phyloP scores from a whole-genome alignment of 1,284 basidiomycete genomes.

The Cryptococcus jaspeensis region DNA sequence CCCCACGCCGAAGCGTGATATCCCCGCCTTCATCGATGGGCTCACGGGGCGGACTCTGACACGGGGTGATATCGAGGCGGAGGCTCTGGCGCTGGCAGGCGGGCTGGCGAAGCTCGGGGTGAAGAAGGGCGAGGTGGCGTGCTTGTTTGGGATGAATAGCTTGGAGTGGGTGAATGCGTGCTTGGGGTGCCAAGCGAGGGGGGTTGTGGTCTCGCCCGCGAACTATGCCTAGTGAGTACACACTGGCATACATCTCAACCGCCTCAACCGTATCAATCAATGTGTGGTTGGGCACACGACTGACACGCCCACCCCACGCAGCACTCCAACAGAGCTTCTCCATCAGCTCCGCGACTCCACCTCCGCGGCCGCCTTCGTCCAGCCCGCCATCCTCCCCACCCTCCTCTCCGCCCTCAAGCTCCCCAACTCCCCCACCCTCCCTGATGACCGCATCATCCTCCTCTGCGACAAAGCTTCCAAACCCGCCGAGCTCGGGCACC shows the following conservation, averaged over 20 bases:
- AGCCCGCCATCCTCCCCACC: slow-evolving; percentile 56
- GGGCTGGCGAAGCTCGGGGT: slow-evolving; percentile 53
- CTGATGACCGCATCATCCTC: slow-evolving; percentile 30
- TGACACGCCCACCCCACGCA: too few species aligned
- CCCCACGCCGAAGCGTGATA: too few species aligned
- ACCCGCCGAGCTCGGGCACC: slow-evolving; percentile 8
- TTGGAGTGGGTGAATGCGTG: slow-evolving; percentile 64
- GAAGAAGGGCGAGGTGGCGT: slow-evolving; percentile 37
- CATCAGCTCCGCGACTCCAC: slow-evolving; percentile 56
- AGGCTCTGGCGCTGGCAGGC: slow-evolving; percentile 60
- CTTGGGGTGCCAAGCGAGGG: slow-evolving; percentile 55
- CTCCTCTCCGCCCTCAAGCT: slow-evolving; percentile 28
- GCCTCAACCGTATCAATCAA: too few species aligned
- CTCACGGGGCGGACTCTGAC: slow-evolving; percentile 60
- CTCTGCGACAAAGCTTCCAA: slow-evolving; percentile 24
- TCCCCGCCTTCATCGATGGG: slow-evolving; percentile 63
- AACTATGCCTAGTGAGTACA: slow-evolving; percentile 49
- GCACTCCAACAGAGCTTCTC: slow-evolving; percentile 44
- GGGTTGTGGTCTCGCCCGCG: slow-evolving; percentile 38
- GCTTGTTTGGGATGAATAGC: slow-evolving; percentile 56
- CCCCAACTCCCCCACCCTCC: slow-evolving; percentile 11
- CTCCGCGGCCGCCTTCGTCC: slow-evolving; percentile 59
- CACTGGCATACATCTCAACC: slow-evolving; percentile 51
- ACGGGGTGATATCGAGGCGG: slow-evolving; percentile 58
- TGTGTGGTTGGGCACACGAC: too few species aligned